Percentiles rank a stretch among this genome's conserved stretches.
Conservation (phyloP, 2,329 filamentous ascomycete genomes). For the Salinomyces thailandicus region DNA sequence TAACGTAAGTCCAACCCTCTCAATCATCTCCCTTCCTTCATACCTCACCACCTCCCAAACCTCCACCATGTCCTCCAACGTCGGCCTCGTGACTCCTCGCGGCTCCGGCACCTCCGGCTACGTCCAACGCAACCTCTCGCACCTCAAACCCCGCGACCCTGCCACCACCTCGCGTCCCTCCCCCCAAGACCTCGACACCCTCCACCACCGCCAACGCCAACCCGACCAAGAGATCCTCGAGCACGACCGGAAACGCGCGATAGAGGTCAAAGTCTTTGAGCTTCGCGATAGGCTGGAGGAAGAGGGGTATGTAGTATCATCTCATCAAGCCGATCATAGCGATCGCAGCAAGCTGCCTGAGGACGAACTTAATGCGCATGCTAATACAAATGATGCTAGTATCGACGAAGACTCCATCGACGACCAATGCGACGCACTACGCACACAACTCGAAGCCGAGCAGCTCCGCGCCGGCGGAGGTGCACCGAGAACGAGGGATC, state of each 20-base stretch:
- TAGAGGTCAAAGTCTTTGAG: constrained; percentile 91
- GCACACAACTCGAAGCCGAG: constrained; percentile 52
- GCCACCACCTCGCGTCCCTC: constrained; percentile 73
- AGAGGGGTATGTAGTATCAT: constrained; percentile 60
- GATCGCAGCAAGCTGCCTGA: neutral
- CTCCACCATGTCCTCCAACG: constrained; percentile 83
- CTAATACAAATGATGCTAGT: constrained; percentile 33
- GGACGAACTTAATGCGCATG: neutral
- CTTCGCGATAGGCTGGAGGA: constrained; percentile 86
- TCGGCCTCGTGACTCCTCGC: constrained; percentile 86
- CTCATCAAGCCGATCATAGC: no score
- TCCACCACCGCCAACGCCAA: constrained; percentile 67
- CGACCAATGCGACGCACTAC: constrained; percentile 54
- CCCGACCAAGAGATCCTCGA: constrained; percentile 89
- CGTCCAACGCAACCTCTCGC: constrained; percentile 88
- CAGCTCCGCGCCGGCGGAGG: constrained; percentile 38
- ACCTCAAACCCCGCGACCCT: constrained; percentile 74
- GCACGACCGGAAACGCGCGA: constrained; percentile 80
- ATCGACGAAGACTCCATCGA: constrained; percentile 89
- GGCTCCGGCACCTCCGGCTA: constrained; percentile 96
- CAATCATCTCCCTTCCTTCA: no score
- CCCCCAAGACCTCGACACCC: constrained; percentile 55
- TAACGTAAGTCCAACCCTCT: no score
- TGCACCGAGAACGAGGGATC: constrained; percentile 39
- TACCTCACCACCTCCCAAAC: no score